Evolutionary conservation across 352 stramenopile species (phyloP), one percentile per base, ranked within the genome.

Genomic region (Halophytophthora batemanensis): DNA sequence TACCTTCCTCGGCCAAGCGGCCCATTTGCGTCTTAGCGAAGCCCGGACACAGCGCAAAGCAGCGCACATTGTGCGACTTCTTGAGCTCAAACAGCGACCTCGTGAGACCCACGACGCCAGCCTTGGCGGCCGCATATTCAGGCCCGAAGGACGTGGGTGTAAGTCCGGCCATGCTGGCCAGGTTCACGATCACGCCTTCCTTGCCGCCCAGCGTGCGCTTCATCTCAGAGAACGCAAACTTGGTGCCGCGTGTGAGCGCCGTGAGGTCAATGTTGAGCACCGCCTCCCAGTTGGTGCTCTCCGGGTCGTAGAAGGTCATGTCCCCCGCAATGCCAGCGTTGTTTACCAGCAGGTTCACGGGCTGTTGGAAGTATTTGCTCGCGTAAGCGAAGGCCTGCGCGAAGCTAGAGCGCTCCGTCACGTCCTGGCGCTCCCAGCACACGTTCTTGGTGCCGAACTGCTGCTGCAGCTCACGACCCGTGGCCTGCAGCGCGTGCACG

Each of bases 341-440:
- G 64, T 93, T 93, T 2, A 82, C 80, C 29, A 93, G 68, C 37
- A 91, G 36, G 60, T 93, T 93, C 8, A 90, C 68, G 0, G 66
- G 69, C 28, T 39, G 41, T 18, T 74, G 66, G 50, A 93, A 91
- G 51, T 77, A 84, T 52, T 72, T 69, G 50, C 40, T 54, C 37
- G 77, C 77, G 46, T 71, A 74, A 21, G 82, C 76, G 42, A 90
- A 93, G 8, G 63, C 65, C 5, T 57, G 65, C 39, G 71, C 52
- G 65, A 91, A 93, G 40, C 67, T 82, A 43, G 74, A 65, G 33
- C 69, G 53, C 40, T 91, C 80, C 22, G 72, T 78, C 31, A 93
- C 80, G 53, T 91, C 75, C 63, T 93, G 82, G 45, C 70, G 65
- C 47, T 72, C 67, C 74, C 73, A 91, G 42, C 56, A 71, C 35